phyloP scores from a whole-genome alignment of 805 yeast genomes.

The Jamesozyma gamospora region DNA sequence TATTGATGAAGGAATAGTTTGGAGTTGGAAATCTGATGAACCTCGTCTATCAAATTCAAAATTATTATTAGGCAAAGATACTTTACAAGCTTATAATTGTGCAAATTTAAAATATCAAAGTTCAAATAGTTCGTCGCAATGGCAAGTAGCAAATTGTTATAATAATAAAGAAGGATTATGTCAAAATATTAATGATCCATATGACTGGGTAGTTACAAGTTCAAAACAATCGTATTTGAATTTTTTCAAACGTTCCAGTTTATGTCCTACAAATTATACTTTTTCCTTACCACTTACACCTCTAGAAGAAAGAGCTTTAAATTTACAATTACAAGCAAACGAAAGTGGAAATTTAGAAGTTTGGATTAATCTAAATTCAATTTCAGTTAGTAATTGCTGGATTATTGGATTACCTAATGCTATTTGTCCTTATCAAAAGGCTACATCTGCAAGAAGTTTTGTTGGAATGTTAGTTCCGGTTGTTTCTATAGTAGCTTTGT shows the following conservation, averaged over 20 bases:
- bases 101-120: constrained; percentile 29
- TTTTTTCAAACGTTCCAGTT: constrained; percentile 16
- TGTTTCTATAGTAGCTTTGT: constrained; percentile 45
- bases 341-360: constrained; percentile 7
- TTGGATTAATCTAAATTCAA: constrained; percentile 80
- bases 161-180: constrained; percentile 46
- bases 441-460: constrained; percentile 45
- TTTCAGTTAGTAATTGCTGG: constrained; percentile 70
- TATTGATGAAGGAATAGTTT: constrained; percentile 32
- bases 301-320: constrained; percentile 32
- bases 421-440: constrained; percentile 63
- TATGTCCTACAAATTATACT: constrained; percentile 30
- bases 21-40: constrained; percentile 68
- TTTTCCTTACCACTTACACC: constrained; percentile 46
- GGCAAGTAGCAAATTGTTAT: constrained; percentile 64
- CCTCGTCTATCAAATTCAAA: constrained; percentile 31
- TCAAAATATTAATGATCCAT: constrained; percentile 31
- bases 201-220: constrained; percentile 36
- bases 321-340: constrained; percentile 8
- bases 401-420: constrained; percentile 74
- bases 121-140: constrained; percentile 33
- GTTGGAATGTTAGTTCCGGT: constrained; percentile 59
- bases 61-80: constrained; percentile 13
- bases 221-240: constrained; percentile 37
- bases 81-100: constrained; percentile 35